Conservation (phyloP, 2,329 filamentous ascomycete genomes). For the Sphaerulina vaccinii region DNA sequence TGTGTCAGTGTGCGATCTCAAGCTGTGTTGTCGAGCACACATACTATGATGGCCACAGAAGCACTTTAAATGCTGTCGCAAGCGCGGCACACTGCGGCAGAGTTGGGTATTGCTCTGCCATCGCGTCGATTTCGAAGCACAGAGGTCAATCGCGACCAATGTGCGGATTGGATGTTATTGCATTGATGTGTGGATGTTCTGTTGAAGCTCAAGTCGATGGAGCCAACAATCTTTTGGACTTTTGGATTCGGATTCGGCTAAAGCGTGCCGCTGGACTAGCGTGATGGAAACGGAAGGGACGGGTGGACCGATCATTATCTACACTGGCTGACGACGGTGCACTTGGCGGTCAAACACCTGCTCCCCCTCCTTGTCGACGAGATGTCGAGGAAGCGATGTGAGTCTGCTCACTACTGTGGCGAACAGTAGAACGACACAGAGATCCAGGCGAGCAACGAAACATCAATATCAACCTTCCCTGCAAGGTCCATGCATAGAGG, state of each 20-base stretch:
- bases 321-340: no score
- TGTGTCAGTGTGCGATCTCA: conserved; percentile 1
- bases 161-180: conserved; percentile 12
- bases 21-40: conserved; percentile 40
- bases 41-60: conserved; percentile 93
- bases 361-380: no score
- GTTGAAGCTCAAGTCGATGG: not conserved
- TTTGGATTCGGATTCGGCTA: not conserved
- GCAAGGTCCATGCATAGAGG: not conserved
- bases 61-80: conserved; percentile 82
- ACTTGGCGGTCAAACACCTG: no score
- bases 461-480: not conserved
- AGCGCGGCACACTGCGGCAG: conserved; percentile 83
- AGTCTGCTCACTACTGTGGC: no score
- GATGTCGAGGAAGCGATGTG: no score
- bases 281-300: no score
- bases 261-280: no score
- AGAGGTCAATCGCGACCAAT: conserved; percentile 12
- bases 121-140: conserved; percentile 39
- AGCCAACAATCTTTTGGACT: not conserved
- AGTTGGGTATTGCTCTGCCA: conserved; percentile 83
- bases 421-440: no score
- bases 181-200: conserved; percentile 3
- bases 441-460: not conserved
- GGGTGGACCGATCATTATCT: no score